Evolutionary conservation across 2,329 filamentous ascomycete species (phyloP).

Genomic region (Paraphaeosphaeria minitans): DNA sequence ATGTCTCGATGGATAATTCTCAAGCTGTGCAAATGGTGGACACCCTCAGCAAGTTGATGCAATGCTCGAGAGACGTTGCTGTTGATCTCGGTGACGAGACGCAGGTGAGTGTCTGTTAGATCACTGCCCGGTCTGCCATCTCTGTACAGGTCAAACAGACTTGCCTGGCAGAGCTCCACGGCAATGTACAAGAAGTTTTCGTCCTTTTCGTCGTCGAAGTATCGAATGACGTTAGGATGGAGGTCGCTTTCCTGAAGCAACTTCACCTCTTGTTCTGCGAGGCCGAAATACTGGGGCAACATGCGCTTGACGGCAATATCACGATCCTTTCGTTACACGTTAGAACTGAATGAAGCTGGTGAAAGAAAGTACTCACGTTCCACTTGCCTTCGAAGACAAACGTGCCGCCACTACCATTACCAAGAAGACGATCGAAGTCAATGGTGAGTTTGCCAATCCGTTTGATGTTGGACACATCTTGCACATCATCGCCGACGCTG

Average conservation of each 20-base stretch:
- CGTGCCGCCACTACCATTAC: conserved; percentile 92
- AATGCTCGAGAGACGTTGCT: conserved; percentile 79
- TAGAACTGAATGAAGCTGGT: conserved; percentile 9
- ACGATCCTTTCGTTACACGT: conserved; percentile 59
- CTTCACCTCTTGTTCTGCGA: conserved; percentile 91
- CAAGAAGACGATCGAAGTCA: conserved; percentile 64
- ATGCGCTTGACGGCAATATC: conserved; percentile 96
- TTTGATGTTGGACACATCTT: conserved; percentile 55
- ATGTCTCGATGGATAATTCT: conserved; percentile 96
- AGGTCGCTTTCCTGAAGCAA: conserved; percentile 91
- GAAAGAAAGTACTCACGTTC: conserved; percentile 56
- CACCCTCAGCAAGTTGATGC: conserved; percentile 86
- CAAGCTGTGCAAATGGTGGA: conserved; percentile 86
- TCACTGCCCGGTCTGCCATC: conserved; percentile 56
- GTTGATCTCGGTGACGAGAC: conserved; percentile 74
- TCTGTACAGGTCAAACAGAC: conserved; percentile 87
- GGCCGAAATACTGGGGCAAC: conserved; percentile 93
- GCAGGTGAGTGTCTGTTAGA: conserved; percentile 64
- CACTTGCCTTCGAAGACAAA: conserved; percentile 94
- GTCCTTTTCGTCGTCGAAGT: conserved; percentile 89
- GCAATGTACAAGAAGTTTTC: conserved; percentile 95
- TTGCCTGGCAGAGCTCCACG: conserved; percentile 90
- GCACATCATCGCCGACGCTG: conserved; percentile 50
- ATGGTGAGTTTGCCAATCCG: conserved; percentile 67
- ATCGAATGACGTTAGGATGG: conserved; percentile 95